Evolutionary conservation across 2,329 filamentous ascomycete genomes (phyloP).

Genomic region (Neopestalotiopsis sp.): DNA sequence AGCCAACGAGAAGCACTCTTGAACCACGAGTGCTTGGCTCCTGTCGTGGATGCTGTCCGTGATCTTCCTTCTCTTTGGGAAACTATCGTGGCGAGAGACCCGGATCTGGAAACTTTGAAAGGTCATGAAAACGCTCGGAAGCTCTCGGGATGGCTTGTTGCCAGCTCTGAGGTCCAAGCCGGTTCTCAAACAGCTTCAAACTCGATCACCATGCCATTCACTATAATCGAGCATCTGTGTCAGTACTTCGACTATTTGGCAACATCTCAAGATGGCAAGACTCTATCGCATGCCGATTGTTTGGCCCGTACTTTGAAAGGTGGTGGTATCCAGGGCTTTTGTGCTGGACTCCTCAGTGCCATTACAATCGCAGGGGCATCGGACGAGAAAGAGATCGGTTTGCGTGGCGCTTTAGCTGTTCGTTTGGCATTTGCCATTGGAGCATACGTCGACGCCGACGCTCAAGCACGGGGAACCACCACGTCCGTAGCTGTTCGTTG

Average conservation of each 20-base stretch:
- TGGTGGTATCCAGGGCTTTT: neutral
- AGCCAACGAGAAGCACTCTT: neutral
- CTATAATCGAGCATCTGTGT: neutral
- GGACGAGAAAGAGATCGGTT: neutral
- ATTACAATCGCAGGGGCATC: neutral
- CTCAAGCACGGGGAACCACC: no score
- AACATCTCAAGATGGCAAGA: no score
- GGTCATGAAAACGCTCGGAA: neutral
- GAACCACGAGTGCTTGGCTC: neutral
- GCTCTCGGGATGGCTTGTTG: neutral
- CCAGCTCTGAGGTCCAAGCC: neutral
- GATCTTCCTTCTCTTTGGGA: neutral
- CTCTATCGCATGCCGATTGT: neutral
- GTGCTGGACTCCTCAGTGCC: neutral
- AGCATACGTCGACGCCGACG: neutral
- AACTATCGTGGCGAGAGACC: neutral
- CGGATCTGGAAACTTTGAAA: neutral
- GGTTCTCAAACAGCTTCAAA: neutral
- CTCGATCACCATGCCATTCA: neutral
- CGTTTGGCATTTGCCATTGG: neutral
- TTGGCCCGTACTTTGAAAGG: neutral
- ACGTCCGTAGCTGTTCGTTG: no score
- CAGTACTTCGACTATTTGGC: neutral
- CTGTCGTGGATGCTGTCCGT: neutral
- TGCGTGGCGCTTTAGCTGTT: neutral